Evolutionary conservation across 73 alveolate species (phyloP), one percentile per base, ranked within the genome.

Genomic region (Stentor coeruleus): DNA sequence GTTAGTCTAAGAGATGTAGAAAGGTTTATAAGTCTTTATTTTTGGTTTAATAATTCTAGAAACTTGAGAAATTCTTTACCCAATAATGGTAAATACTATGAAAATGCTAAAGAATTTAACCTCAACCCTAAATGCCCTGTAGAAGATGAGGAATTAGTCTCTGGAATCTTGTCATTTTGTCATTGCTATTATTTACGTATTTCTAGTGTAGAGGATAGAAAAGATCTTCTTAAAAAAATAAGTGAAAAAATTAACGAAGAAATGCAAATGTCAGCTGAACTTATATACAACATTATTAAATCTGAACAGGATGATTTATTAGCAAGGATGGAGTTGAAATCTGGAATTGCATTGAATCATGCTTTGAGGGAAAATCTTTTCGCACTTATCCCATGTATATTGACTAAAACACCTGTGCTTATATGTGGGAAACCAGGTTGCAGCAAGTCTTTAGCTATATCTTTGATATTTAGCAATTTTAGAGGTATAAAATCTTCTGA

Each of bases 361-460:
- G 94, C 90, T 41, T 87, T 90, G 73, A 60, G 37, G 57, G 94
- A 90, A 80, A 87, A 87, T 79, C 57, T 87, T 49, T 90, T 90
- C 83, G 76, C 87, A 41, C 82, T 58, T 42, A 85, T 74, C 39
- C 72, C 88, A 37, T 90, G 96, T 36, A 38, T 90, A 14, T 15
- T 82, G 38, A 83, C 73, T 35, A 90, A 84, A 77, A 81, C 60
- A 3, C 96, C 96, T 84, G 58, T 90, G 58, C 83, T 90, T 39
- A 86, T 90, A 33, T 87, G 94, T 86, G 96, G 96, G 3, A 88
- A 90, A 36, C 94, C 96, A 6, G 96, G 96, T 2, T n/a, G 87
- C 58, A 82, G 92, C 81, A 90, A 90, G 82, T 57, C 96, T 60
- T 84, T 88, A 77, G 74, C 91, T 49, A 39, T 90, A 35, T 73